phyloP scores from a whole-genome alignment of 2,329 filamentous ascomycete species.

The Trichoderma guizhouense region DNA sequence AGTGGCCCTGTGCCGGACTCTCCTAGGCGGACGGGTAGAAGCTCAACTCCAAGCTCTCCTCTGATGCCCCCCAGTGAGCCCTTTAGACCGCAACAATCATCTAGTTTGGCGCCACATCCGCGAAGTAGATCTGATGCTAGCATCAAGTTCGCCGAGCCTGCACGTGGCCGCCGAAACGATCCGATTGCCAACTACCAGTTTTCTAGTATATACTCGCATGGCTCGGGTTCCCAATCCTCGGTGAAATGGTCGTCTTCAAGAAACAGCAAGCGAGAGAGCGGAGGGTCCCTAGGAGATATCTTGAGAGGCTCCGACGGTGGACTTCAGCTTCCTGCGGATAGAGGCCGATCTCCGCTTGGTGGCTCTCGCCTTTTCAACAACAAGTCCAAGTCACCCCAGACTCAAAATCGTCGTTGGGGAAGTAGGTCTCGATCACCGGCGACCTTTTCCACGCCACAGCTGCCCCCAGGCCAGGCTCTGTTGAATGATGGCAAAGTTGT shows the following conservation, averaged over 20 bases:
- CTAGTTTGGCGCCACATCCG: slow-evolving; percentile 33
- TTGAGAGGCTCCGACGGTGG: slow-evolving; percentile 40
- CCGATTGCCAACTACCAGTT: slow-evolving; percentile 59
- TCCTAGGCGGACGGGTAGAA: slow-evolving; percentile 27
- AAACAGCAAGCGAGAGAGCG: slow-evolving; percentile 28
- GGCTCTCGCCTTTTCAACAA: slow-evolving; percentile 31
- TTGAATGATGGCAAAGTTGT: slow-evolving; percentile 60
- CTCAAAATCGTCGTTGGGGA: slow-evolving; percentile 42
- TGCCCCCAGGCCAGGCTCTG: slow-evolving; percentile 40
- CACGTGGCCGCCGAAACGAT: slow-evolving; percentile 32
- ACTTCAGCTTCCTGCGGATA: slow-evolving; percentile 48
- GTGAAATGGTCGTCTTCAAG: slow-evolving; percentile 49
- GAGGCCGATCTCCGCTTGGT: slow-evolving; percentile 41
- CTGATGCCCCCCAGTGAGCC: slow-evolving; percentile 21
- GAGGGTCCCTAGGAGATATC: slow-evolving; percentile 47
- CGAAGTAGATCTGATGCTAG: slow-evolving; percentile 56
- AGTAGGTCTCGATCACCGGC: slow-evolving; percentile 40
- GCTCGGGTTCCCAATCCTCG: slow-evolving; percentile 44
- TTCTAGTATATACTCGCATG: slow-evolving; percentile 53
- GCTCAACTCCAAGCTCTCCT: slow-evolving; percentile 35
- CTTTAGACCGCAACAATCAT: slow-evolving; percentile 22
- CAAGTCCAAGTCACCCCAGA: slow-evolving; percentile 53
- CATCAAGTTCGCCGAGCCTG: slow-evolving; percentile 42
- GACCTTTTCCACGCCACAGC: slow-evolving; percentile 24
- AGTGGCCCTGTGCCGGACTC: slow-evolving; percentile 36